A percentile compares a stretch with the other conserved stretches of the same genome.
These are phyloP conservation scores for Peronospora belbahrii DNA, from an alignment of 352 stramenopile genomes.

Conservation along the genomic window DNA sequence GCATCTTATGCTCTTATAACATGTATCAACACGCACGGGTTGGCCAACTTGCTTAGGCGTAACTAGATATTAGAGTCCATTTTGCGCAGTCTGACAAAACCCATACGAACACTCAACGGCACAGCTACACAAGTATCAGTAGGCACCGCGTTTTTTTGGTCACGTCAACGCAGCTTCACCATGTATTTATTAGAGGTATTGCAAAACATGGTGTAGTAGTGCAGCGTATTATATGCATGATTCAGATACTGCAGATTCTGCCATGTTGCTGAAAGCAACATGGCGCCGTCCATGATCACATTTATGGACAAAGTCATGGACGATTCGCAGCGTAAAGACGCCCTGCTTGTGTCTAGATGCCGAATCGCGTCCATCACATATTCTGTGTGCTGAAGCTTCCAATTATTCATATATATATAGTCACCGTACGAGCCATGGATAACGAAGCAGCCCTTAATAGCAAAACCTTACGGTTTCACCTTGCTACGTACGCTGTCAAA, in stretches of 20 bases:
- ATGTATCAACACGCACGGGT: constrained; percentile 57
- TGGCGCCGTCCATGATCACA: constrained; percentile 70
- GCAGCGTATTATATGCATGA: constrained; percentile 84
- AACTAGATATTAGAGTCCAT: constrained; percentile 48
- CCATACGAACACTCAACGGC: constrained; percentile 83
- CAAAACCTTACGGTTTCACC: no score
- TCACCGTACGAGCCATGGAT: no score
- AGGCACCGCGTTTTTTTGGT: constrained; percentile 31
- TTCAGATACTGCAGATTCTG: constrained; percentile 73
- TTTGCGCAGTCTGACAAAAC: constrained; percentile 77
- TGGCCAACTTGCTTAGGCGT: constrained; percentile 38
- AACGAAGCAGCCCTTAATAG: no score
- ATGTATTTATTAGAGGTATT: constrained; percentile 82
- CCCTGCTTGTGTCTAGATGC: constrained; percentile 63
- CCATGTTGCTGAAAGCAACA: constrained; percentile 69
- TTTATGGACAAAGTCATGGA: constrained; percentile 87
- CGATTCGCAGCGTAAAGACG: constrained; percentile 54
- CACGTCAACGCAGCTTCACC: constrained; percentile 40
- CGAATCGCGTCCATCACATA: constrained; percentile 68
- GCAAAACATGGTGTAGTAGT: constrained; percentile 86
- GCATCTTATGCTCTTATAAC: constrained; percentile 72
- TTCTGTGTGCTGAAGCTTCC: constrained; percentile 41
- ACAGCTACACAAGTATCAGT: constrained; percentile 57
- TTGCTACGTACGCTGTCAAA: no score
- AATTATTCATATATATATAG: no score